A percentile compares a stretch with the other conserved stretches of the same genome.
phyloP scores from a whole-genome alignment of 805 yeast genomes.

The Debaryomyces hansenii region DNA sequence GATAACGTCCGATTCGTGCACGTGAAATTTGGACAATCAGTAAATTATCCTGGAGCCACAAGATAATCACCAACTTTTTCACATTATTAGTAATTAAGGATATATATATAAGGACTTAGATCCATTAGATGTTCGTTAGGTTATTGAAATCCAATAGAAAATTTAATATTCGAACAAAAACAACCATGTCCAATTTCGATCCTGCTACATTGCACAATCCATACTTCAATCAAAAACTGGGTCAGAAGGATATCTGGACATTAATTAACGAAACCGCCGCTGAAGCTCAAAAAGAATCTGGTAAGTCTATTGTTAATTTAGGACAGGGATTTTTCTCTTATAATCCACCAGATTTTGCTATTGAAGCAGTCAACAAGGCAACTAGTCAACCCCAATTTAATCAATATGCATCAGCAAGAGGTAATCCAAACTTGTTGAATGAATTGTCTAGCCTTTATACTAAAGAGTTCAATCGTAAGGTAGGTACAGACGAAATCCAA shows the following conservation, averaged over 20 bases:
- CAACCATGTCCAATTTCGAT: constrained; percentile 3
- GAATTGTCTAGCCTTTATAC: constrained; percentile 73
- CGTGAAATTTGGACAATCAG: constrained; percentile 1
- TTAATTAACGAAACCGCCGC: constrained; percentile 95
- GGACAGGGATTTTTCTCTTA: constrained; percentile 98
- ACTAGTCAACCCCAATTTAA: constrained; percentile 72
- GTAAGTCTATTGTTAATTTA: constrained; percentile 79
- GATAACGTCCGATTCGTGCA: not conserved
- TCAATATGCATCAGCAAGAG: constrained; percentile 91
- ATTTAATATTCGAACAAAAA: not conserved
- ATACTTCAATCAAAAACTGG: constrained; percentile 57
- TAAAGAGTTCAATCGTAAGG: constrained; percentile 57
- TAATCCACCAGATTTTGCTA: constrained; percentile 92
- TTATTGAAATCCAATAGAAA: not conserved
- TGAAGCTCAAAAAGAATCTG: constrained; percentile 63
- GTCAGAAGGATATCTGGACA: constrained; percentile 91
- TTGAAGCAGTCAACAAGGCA: constrained; percentile 77
- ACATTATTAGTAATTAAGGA: not conserved
- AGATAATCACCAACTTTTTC: not conserved
- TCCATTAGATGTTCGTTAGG: not conserved
- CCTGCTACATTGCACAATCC: constrained; percentile 49
- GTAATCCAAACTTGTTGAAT: constrained; percentile 72
- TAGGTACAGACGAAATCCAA: constrained; percentile 63
- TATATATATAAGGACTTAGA: not conserved
- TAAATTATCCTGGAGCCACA: not conserved